These are phyloP conservation scores for Globisporangium spinosum DNA, from an alignment of 352 stramenopile species.

Conservation along the genomic window DNA sequence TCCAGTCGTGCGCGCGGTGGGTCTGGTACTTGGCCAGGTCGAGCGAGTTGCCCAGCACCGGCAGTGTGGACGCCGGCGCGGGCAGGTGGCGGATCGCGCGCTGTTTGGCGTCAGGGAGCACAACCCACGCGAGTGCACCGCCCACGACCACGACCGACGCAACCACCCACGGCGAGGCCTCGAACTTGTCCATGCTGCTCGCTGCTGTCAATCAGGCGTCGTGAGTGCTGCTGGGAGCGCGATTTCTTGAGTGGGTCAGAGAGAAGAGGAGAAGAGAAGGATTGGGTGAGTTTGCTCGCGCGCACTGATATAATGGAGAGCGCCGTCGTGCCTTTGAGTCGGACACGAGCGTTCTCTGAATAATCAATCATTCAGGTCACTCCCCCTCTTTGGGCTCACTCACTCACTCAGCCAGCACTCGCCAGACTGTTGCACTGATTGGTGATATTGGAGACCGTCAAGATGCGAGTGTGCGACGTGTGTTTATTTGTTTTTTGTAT, in stretches of 20 bases:
- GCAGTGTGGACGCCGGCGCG: slow-evolving; percentile 32
- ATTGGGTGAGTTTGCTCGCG: background rate
- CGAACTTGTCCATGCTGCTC: background rate
- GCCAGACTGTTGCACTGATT: background rate
- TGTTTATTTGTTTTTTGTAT: no score
- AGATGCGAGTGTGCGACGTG: no score
- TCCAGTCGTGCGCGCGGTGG: slow-evolving; percentile 48
- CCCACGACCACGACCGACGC: slow-evolving; percentile 5
- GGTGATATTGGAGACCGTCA: background rate
- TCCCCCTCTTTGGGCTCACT: no score
- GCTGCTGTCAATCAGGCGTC: background rate
- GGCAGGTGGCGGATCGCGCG: slow-evolving; percentile 22
- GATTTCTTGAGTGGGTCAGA: background rate
- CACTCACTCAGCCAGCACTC: background rate
- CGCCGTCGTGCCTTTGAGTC: no score
- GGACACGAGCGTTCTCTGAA: no score
- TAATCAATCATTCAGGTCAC: no score
- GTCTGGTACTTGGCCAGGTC: slow-evolving; percentile 37
- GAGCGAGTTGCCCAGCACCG: slow-evolving; percentile 42
- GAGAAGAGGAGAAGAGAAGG: background rate
- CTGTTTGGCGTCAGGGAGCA: slow-evolving; percentile 12
- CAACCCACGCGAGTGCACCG: slow-evolving; percentile 7
- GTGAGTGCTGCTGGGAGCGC: background rate
- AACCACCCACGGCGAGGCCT: background rate
- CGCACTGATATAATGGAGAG: no score